Percentiles rank a stretch among this genome's conserved stretches.
Conservation (phyloP, 306 rosid genomes). For the Fragaria nilgerrensis region DNA sequence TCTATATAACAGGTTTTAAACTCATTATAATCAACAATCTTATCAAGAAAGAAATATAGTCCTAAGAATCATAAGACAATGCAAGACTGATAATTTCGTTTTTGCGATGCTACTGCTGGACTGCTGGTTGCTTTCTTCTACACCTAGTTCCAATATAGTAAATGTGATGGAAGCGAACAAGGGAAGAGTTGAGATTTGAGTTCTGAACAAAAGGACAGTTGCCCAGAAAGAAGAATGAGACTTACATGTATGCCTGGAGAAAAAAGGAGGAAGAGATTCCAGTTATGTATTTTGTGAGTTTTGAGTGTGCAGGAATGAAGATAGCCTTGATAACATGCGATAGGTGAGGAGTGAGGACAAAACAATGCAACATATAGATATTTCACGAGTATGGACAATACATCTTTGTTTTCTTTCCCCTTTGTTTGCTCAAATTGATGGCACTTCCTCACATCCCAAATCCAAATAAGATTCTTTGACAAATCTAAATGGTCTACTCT, state of each 20-base stretch:
- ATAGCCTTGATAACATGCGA: constrained; percentile 12
- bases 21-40: not conserved
- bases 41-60: not conserved
- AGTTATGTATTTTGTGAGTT: not conserved
- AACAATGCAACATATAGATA: not conserved
- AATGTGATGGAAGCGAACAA: not conserved
- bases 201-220: not conserved
- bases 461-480: not conserved
- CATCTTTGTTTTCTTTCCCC: not conserved
- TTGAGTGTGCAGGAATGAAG: not conserved
- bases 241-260: constrained; percentile 27
- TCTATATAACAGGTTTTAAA: not conserved
- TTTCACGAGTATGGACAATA: not conserved
- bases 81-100: not conserved
- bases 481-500: not conserved
- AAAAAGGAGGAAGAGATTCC: constrained; percentile 8
- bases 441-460: not conserved
- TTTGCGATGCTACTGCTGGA: not conserved
- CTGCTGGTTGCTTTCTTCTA: not conserved
- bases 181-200: not conserved
- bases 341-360: constrained; percentile 1
- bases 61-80: not conserved
- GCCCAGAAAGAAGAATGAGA: not conserved
- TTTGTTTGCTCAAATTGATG: not conserved
- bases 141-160: not conserved